Percentiles rank a stretch among this genome's conserved stretches.
These are phyloP conservation scores for Diutina rugosa DNA, from an alignment of 1,139 yeast species.

Conservation along the genomic window DNA sequence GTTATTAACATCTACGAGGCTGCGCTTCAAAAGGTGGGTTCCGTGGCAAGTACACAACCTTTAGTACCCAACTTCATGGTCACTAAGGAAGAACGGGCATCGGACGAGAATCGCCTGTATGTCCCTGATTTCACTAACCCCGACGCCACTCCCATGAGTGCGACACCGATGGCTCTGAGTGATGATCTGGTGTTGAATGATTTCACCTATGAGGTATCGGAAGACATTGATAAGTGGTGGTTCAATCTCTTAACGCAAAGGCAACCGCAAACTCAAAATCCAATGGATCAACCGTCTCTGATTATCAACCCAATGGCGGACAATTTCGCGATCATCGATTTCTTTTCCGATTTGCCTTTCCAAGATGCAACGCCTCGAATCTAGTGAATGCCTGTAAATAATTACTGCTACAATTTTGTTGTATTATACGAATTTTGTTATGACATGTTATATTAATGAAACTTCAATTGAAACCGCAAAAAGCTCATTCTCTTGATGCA, in stretches of 20 bases:
- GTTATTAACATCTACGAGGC: constrained; percentile 8
- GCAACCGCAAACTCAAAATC: not conserved
- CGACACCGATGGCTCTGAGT: not conserved
- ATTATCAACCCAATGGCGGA: not conserved
- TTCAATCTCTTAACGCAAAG: not conserved
- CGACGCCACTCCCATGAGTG: not conserved
- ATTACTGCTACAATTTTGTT: too few relatives aligned
- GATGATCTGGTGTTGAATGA: not conserved
- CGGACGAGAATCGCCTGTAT: not conserved
- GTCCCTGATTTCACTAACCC: not conserved
- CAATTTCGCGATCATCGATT: not conserved
- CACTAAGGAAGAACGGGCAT: not conserved
- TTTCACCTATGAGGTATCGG: not conserved
- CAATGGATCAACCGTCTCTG: not conserved
- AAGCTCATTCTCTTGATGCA: too few relatives aligned
- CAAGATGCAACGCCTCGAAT: not conserved
- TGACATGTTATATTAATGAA: too few relatives aligned
- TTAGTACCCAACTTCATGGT: not conserved
- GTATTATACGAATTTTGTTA: too few relatives aligned
- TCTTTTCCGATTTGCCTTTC: not conserved
- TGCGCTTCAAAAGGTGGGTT: constrained; percentile 7
- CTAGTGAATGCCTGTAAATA: not conserved
- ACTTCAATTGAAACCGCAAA: too few relatives aligned
- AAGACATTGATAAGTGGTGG: not conserved
- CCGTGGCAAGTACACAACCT: not conserved